phyloP scores from a whole-genome alignment of 1,284 basidiomycete genomes.

The Paramarasmius palmivorus region DNA sequence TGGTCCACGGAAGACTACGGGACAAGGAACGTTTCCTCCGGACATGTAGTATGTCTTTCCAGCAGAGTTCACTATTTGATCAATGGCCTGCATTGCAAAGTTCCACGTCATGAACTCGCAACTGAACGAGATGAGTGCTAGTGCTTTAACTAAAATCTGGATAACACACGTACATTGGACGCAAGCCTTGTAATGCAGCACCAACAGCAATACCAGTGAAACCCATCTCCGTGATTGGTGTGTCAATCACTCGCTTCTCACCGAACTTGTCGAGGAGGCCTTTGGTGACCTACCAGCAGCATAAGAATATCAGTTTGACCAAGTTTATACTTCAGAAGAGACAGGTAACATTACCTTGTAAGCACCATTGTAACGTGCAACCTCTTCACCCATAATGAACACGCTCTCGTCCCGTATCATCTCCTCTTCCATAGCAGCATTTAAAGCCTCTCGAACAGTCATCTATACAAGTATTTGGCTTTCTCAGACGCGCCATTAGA shows the following conservation, averaged over 20 bases:
- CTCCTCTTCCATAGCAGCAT: constrained; percentile 99
- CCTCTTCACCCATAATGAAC: constrained; percentile 97
- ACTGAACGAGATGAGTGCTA: constrained; percentile 35
- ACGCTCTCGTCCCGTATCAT: constrained; percentile 96
- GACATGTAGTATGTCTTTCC: constrained; percentile 99
- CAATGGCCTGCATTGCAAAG: constrained; percentile 97
- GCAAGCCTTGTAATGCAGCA: constrained; percentile 90
- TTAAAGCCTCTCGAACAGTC: constrained; percentile 98
- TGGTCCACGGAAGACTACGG: constrained; percentile 98
- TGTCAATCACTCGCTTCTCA: constrained; percentile 98
- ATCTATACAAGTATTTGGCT: constrained; percentile 53
- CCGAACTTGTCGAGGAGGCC: constrained; percentile 99
- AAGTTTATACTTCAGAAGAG: too few species aligned
- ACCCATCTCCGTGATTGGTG: constrained; percentile 98
- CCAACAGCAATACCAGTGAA: constrained; percentile 97
- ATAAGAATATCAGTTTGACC: constrained; percentile 7
- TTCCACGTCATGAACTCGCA: constrained; percentile 99
- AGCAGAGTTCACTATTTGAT: constrained; percentile 99
- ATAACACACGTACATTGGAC: constrained; percentile 71
- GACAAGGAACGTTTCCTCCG: constrained; percentile 96
- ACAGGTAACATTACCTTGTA: constrained; percentile 76
- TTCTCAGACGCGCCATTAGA: constrained; percentile 8
- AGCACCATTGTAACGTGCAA: constrained; percentile 98
- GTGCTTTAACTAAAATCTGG: constrained; percentile 4
- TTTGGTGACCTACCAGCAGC: constrained; percentile 78